These are phyloP conservation scores for Scutellaria minor DNA, from an alignment of 257 asterid species.

Conservation along the genomic window DNA sequence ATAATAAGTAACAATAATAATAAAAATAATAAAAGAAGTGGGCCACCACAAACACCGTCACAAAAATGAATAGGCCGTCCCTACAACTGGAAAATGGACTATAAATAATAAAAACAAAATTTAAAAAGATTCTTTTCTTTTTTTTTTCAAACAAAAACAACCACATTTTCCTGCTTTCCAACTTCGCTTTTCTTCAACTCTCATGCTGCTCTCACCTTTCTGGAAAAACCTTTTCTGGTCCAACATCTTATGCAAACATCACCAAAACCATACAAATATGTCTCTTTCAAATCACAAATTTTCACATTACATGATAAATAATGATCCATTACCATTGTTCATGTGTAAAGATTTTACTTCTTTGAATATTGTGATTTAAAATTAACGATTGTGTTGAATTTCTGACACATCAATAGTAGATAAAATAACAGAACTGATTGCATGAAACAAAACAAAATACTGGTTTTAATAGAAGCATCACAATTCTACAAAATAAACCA, in stretches of 20 bases:
- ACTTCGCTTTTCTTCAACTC: conserved; percentile 36
- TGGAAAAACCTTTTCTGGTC: conserved; percentile 2
- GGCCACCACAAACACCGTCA: conserved; percentile 36
- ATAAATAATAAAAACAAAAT: conserved; percentile 20
- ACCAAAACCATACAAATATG: too few relatives aligned
- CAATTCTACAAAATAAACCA: too few relatives aligned
- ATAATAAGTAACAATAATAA: not conserved
- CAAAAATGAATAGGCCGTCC: conserved; percentile 41
- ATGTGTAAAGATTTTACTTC: too few relatives aligned
- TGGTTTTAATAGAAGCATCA: too few relatives aligned
- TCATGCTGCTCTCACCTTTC: conserved; percentile 31
- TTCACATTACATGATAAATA: too few relatives aligned
- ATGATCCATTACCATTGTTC: too few relatives aligned
- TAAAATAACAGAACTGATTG: too few relatives aligned
- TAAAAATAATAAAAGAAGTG: conserved; percentile 15
- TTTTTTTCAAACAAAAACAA: conserved; percentile 3
- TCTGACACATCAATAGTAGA: too few relatives aligned
- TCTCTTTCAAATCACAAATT: too few relatives aligned
- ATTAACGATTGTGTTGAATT: too few relatives aligned
- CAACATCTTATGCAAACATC: not conserved
- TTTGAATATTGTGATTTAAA: too few relatives aligned
- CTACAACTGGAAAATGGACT: conserved; percentile 23
- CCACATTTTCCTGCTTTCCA: conserved; percentile 46
- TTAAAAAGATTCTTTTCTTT: conserved; percentile 14
- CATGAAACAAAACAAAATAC: too few relatives aligned